phyloP scores from a whole-genome alignment of 306 rosid species.

The Gastrolobium villosum region DNA sequence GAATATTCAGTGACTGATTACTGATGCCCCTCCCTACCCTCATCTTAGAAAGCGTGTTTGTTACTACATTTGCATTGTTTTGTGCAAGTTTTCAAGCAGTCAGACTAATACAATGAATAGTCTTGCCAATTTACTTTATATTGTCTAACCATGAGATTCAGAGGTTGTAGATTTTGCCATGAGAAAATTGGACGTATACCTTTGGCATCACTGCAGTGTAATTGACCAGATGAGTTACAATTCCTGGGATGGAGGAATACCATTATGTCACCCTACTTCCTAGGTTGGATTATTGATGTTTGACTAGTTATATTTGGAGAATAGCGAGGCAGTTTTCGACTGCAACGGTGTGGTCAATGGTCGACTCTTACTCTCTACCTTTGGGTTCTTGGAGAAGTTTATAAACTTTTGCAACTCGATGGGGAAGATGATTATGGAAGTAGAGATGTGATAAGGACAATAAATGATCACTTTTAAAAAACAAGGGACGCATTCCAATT shows the following conservation, averaged over 20 bases:
- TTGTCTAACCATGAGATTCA: neutral
- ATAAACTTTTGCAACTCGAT: too few species aligned
- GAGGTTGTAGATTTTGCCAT: neutral
- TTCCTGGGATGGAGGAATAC: neutral
- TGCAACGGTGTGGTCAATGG: too few species aligned
- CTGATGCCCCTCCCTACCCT: constrained; percentile 10
- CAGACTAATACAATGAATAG: neutral
- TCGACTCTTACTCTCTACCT: too few species aligned
- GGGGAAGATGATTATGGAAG: too few species aligned
- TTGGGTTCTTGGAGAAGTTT: too few species aligned
- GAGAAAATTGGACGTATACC: neutral
- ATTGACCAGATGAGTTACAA: neutral
- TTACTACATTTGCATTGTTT: constrained; percentile 3
- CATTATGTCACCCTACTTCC: neutral
- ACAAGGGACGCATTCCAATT: too few species aligned
- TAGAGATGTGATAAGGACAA: too few species aligned
- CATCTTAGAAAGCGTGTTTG: neutral
- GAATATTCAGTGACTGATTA: constrained; percentile 43
- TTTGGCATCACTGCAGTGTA: constrained; percentile 11
- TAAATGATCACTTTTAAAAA: too few species aligned
- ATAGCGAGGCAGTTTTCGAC: too few species aligned
- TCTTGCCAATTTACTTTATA: neutral
- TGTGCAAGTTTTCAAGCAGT: constrained; percentile 17
- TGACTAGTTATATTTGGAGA: too few species aligned
- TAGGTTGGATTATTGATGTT: too few species aligned